These are phyloP conservation scores for Cyamopsis tetragonoloba DNA, from an alignment of 306 rosid species.

Conservation along the genomic window DNA sequence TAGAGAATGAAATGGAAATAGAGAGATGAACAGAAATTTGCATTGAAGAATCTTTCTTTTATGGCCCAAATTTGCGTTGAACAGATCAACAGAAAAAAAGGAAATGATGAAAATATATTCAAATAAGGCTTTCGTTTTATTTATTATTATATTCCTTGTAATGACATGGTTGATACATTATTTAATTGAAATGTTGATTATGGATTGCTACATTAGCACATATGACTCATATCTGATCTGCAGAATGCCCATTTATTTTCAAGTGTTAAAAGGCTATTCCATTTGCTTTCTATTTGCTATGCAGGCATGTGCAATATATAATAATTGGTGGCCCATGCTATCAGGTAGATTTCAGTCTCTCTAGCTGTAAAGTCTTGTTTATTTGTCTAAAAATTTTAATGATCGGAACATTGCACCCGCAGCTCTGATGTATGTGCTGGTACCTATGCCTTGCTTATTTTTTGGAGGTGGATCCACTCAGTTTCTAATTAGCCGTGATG, in stretches of 20 bases:
- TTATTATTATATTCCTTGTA: not conserved
- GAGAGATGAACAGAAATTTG: no score
- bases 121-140: not conserved
- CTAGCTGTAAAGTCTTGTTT: constrained; percentile 11
- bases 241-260: constrained; percentile 2
- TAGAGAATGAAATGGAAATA: not conserved
- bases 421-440: constrained; percentile 92
- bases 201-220: constrained; percentile 8
- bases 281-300: constrained; percentile 16
- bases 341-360: constrained; percentile 53
- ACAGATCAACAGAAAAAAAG: no score
- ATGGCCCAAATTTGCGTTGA: not conserved
- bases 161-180: not conserved
- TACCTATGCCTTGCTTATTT: constrained; percentile 97
- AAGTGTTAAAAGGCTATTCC: not conserved
- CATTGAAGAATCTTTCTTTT: no score
- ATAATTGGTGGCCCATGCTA: constrained; percentile 98
- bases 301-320: constrained; percentile 94
- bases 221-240: not conserved
- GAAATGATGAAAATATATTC: not conserved
- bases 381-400: not conserved
- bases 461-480: constrained; percentile 95
- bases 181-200: constrained; percentile 1
- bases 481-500: constrained; percentile 67
- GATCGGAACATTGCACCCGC: constrained; percentile 28